These are phyloP conservation scores for Histomonas meleagridis DNA, from an alignment of 208 protist genomes.

Conservation along the genomic window DNA sequence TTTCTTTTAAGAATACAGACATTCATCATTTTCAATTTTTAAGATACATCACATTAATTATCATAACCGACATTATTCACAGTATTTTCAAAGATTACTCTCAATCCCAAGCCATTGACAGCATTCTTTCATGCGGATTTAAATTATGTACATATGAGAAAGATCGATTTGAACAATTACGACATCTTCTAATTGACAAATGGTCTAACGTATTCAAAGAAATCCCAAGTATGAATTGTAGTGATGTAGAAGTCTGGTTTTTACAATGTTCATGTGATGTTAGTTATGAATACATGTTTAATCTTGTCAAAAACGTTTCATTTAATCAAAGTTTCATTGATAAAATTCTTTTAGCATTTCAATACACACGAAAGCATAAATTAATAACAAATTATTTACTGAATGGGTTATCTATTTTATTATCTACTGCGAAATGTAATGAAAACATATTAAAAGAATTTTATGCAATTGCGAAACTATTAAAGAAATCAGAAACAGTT, in stretches of 20 bases:
- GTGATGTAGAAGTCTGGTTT: not conserved
- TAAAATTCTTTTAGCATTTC: not conserved
- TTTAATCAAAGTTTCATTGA: not conserved
- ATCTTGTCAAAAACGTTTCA: not conserved
- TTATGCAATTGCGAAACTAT: not conserved
- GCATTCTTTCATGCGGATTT: no score
- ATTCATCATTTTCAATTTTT: slow-evolving; percentile 2
- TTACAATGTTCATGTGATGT: not conserved
- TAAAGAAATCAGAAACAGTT: not conserved
- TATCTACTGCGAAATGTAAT: not conserved
- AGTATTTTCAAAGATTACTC: not conserved
- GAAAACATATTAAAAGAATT: not conserved
- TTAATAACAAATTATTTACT: not conserved
- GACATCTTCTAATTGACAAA: not conserved
- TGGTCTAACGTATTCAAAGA: not conserved
- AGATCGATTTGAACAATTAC: not conserved
- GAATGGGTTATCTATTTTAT: not conserved
- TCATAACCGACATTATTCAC: not conserved
- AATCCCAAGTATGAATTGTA: not conserved
- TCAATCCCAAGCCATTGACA: not conserved
- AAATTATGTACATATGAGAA: not conserved
- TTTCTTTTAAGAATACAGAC: not conserved
- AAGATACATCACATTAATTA: not conserved
- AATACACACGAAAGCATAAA: not conserved
- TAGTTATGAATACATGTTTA: not conserved